Evolutionary conservation across 2,329 filamentous ascomycete species (phyloP).

Genomic region (Talaromyces amestolkiae): DNA sequence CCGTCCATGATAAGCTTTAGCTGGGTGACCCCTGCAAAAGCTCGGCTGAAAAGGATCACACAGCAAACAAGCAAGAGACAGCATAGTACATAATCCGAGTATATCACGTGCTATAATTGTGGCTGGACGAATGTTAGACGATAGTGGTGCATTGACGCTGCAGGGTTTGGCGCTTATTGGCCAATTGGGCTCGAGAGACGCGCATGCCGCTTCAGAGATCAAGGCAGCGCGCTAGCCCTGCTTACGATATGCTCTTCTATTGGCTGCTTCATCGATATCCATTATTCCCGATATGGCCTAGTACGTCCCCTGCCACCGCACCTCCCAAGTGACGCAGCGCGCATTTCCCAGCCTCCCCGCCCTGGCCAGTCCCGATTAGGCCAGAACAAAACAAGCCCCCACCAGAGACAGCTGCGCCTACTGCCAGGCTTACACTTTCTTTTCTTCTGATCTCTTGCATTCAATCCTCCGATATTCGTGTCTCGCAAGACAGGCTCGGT

Average conservation of each 20-base stretch:
- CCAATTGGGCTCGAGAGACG: neutral
- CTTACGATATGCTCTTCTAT: neutral
- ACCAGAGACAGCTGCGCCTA: slow-evolving; percentile 8
- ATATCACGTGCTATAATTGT: slow-evolving; percentile 13
- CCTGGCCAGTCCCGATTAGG: slow-evolving; percentile 19
- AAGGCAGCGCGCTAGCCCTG: neutral
- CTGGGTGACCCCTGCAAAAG: neutral
- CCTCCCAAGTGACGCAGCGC: slow-evolving; percentile 13
- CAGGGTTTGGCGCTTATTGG: slow-evolving; percentile 7
- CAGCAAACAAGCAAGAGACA: neutral
- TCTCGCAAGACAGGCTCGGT: neutral
- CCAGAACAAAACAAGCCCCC: slow-evolving; percentile 22
- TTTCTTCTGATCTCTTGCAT: neutral
- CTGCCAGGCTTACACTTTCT: neutral
- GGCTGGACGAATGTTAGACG: slow-evolving; percentile 17
- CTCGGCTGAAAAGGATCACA: no score
- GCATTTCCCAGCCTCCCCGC: slow-evolving; percentile 20
- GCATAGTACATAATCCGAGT: neutral
- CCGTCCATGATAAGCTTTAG: neutral
- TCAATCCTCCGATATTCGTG: slow-evolving; percentile 1
- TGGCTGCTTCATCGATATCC: neutral
- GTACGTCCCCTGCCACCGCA: neutral
- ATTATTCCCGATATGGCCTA: neutral
- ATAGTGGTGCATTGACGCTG: neutral
- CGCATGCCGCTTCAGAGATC: neutral